Base-by-base conservation (phyloP, 2,329 filamentous ascomycete species). In the Venturia pyrina region DNA sequence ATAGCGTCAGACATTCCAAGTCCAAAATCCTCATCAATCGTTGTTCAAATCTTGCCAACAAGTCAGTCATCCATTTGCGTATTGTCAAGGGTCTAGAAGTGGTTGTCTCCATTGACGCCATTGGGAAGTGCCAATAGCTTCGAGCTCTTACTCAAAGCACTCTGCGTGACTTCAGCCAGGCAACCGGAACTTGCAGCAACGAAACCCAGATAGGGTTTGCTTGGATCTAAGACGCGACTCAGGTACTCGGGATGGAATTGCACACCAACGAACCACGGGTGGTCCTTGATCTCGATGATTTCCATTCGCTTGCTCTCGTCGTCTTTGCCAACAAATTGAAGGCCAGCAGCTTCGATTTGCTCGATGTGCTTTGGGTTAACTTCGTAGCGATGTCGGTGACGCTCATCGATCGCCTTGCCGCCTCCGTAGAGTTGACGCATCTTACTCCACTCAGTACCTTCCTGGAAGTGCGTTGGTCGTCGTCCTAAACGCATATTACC, bases 231-330 rank as follows among this genome's bases (percentile, higher is more conserved):
- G 2, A 95, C 91, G 64, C 89, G 83, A 70, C 84, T 88, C 63
- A 90, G 81, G 74, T 93, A 96, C 76, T 97, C 92, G 1, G 93
- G 91, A 75, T 96, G 92, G 76, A 89, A 93, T 76, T 96, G 93
- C 10, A 95, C 89, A 68, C 89, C 88, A 21, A 96, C 90, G 70
- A 88, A 96, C 82, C 85, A 96, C 0, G 89, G 89, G 75, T 96
- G 91, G 69, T 93, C 87, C 74, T 87, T 87, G 68, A 96, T 78
- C 77, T 96, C 91, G 44, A 96, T 79, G 62, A 92, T 84, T 78
- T 96, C 91, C 88, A 95, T 91, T 41, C 91, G 85, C 70, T 88
- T 85, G 57, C 89, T 90, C 67, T 83, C 86, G 66, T 89, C 87
- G 72, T 96, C 91, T 75, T 91, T 92, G 69, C 89, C 90, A 67